These are phyloP conservation scores for Nakazawaea populi DNA, from an alignment of 805 yeast species.

Conservation along the genomic window DNA sequence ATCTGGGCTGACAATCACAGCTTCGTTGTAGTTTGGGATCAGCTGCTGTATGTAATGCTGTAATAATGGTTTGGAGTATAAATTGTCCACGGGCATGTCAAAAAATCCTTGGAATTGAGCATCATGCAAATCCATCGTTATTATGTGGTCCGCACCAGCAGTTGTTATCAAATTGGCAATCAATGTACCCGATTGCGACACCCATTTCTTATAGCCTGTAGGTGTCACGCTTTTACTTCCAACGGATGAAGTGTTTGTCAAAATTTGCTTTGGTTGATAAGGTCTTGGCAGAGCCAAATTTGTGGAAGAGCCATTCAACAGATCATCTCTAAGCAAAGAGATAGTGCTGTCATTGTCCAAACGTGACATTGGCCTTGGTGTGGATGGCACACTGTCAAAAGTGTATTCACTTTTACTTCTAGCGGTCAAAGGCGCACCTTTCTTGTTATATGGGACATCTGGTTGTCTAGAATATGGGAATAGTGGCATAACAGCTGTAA, in stretches of 20 bases:
- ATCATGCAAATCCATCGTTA: constrained; percentile 97
- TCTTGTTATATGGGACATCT: constrained; percentile 77
- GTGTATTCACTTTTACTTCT: constrained; percentile 25
- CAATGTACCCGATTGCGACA: constrained; percentile 90
- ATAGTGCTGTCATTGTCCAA: constrained; percentile 11
- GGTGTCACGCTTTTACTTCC: constrained; percentile 21
- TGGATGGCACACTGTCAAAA: constrained; percentile 40
- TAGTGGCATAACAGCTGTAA: constrained; percentile 86
- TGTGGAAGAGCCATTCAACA: neutral
- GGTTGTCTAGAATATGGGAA: constrained; percentile 97
- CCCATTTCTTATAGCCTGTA: constrained; percentile 87
- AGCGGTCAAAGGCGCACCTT: constrained; percentile 62
- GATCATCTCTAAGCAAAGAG: neutral
- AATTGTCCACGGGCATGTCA: constrained; percentile 91
- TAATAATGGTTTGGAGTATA: constrained; percentile 82
- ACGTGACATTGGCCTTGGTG: constrained; percentile 36
- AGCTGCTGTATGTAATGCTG: constrained; percentile 76
- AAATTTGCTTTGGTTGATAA: constrained; percentile 10
- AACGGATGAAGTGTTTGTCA: constrained; percentile 17
- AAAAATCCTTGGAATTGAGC: constrained; percentile 98
- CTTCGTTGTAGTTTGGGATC: constrained; percentile 75
- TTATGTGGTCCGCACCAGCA: constrained; percentile 94
- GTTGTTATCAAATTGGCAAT: constrained; percentile 82
- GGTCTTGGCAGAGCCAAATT: constrained; percentile 1
- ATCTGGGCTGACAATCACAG: constrained; percentile 95